Base-by-base conservation (phyloP, 139 green algal genomes). In the Monoraphidium neglectum region DNA sequence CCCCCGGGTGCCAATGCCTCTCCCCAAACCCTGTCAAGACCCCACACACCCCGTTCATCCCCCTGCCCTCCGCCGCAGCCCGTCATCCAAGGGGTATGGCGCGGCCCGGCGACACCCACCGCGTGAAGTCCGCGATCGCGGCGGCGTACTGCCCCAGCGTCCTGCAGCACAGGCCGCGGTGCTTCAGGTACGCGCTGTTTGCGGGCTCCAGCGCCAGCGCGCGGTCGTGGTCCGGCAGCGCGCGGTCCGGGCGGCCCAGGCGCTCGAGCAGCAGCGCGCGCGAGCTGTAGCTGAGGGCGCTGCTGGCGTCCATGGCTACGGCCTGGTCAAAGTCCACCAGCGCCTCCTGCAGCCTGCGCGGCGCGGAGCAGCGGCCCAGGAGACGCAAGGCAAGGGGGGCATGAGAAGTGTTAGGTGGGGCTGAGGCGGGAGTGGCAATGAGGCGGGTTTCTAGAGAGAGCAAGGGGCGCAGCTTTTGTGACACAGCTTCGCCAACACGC, bases 291-390 rank as follows among this genome's bases (percentile, higher is more conserved):
- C 80, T 82, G 5, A 84, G 53, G n/a, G 86, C 82, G 21, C 67
- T 76, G 67, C 80, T 78, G 47, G 74, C 69, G 68, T 86, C 80
- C 2, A 86, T 68, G 26, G 57, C 18, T 16, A 90, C 77, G 12
- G 90, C 90, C 8, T 62, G 37, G 53, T 79, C 77, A 66, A 90
- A 90, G 77, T 93, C 88, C 21, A 56, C 54, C 74, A 90, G 49
- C 26, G 91, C 91, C 33, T 86, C 84, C 64, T 82, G 35, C 72
- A 82, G 68, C 62, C 76, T 88, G 81, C 61, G 70, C 21, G 38
- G 6, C 15, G 33, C 51, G 21, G 21, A 60, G 18, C 18, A 21
- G 21, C 18, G 51, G 18, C 18, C 21, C 51, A 18, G 51, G 18
- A 60, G 18, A 60, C 18, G 51, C 51, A 60, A 60, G 21, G 70